Evolutionary conservation across 2,329 filamentous ascomycete species (phyloP).

Genomic region (Leptographium wingfieldii): DNA sequence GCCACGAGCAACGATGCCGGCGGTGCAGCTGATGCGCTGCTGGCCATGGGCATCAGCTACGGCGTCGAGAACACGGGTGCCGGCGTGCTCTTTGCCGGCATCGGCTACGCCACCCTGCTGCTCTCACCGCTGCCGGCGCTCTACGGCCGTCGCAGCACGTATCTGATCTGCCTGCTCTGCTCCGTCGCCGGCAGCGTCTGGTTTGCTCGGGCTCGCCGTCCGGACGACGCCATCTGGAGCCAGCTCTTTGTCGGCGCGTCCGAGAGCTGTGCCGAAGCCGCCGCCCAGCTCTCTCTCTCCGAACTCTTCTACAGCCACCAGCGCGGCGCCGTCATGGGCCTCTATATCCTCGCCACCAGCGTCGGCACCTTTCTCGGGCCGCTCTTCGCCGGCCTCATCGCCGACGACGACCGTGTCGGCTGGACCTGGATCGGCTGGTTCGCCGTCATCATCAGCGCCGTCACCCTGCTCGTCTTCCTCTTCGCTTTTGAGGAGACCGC

Average conservation of each 20-base stretch:
- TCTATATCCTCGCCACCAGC: constrained; percentile 10
- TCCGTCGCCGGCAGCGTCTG: constrained; percentile 1
- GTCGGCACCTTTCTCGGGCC: constrained; percentile 2
- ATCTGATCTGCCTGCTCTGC: constrained; percentile 44
- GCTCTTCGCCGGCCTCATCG: constrained; percentile 3
- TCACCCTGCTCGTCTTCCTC: constrained; percentile 19
- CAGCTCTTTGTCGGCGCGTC: constrained; percentile 5
- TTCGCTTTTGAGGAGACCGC: constrained; percentile 4
- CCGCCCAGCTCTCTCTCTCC: constrained; percentile 18
- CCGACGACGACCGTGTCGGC: constrained; percentile 3
- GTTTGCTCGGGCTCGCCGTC: neutral
- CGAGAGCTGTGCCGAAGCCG: constrained; percentile 2
- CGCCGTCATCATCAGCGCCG: constrained; percentile 27
- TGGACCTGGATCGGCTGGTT: constrained; percentile 23
- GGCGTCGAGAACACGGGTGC: constrained; percentile 15
- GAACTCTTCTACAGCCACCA: constrained; percentile 46
- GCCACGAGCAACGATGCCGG: constrained; percentile 5
- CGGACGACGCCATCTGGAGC: constrained; percentile 1
- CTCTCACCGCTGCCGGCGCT: constrained; percentile 19
- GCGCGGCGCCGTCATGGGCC: constrained; percentile 23
- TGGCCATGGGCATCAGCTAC: constrained; percentile 14
- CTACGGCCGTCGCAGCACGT: constrained; percentile 34
- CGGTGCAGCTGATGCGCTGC: neutral
- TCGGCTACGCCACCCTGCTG: constrained; percentile 22
- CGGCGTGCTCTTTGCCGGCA: constrained; percentile 21